Evolutionary conservation across 1,139 yeast species (phyloP).

Genomic region (Pichia sp.): DNA sequence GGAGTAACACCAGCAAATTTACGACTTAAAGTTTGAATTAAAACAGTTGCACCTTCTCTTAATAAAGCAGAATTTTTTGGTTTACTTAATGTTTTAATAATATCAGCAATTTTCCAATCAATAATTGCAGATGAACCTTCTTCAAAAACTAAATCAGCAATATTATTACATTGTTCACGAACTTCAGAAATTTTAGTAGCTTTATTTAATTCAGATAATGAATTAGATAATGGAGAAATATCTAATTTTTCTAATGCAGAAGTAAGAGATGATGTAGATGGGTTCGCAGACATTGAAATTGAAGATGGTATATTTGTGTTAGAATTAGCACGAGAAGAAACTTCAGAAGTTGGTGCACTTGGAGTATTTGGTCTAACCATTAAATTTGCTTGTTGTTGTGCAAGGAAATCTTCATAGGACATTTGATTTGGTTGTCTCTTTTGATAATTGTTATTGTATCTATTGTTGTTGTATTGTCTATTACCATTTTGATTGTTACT

Average conservation of each 20-base stretch:
- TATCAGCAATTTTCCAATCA: constrained; percentile 62
- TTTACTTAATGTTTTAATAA: constrained; percentile 59
- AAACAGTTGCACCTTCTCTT: constrained; percentile 67
- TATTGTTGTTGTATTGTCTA: constrained; percentile 4
- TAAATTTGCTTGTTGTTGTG: constrained; percentile 16
- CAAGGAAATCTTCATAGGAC: constrained; percentile 27
- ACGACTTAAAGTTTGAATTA: constrained; percentile 63
- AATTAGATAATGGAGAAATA: constrained; percentile 62
- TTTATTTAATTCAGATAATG: constrained; percentile 49
- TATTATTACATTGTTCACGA: constrained; percentile 52
- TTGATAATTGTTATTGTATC: constrained; percentile 5
- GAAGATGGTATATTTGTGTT: constrained; percentile 23
- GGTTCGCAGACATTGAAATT: constrained; percentile 25
- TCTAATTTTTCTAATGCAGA: constrained; percentile 66
- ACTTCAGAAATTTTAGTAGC: constrained; percentile 60
- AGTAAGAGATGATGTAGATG: constrained; percentile 48
- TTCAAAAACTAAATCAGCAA: constrained; percentile 44
- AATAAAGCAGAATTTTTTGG: constrained; percentile 68
- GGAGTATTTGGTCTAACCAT: constrained; percentile 14
- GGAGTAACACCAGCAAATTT: constrained; percentile 64
- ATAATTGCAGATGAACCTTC: constrained; percentile 47
- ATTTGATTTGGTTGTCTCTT: constrained; percentile 17
- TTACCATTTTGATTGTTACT: constrained; percentile 3
- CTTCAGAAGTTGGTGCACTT: constrained; percentile 17
- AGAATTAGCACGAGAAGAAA: constrained; percentile 25